A percentile compares a stretch with the other conserved stretches of the same genome.
Conservation (phyloP, 768 basidiomycete genomes). For the Collybia sordida region DNA sequence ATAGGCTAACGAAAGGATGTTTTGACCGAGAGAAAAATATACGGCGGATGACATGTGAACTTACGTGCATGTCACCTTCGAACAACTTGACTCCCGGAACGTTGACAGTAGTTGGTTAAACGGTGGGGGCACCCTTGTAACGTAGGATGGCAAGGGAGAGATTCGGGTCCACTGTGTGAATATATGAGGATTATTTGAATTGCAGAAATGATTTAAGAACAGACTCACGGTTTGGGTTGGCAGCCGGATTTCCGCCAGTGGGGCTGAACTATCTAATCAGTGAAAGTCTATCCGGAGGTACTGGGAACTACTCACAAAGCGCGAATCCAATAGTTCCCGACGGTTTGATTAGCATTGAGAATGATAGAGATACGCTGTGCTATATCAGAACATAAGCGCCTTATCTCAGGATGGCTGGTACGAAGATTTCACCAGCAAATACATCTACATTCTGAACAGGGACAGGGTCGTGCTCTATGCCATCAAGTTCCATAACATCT, state of each 20-base stretch:
- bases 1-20: constrained; percentile 8
- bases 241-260: too few relatives aligned
- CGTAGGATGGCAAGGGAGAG: constrained; percentile 30
- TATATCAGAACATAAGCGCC: too few relatives aligned
- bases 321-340: constrained; percentile 42
- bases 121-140: constrained; percentile 31
- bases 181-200: too few relatives aligned
- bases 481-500: constrained; percentile 34
- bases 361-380: constrained; percentile 43
- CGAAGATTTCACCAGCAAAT: constrained; percentile 21
- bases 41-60: background rate
- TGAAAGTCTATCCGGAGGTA: too few relatives aligned
- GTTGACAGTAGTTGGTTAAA: constrained; percentile 29
- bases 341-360: constrained; percentile 32
- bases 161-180: constrained; percentile 2
- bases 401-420: too few relatives aligned
- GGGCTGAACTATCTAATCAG: too few relatives aligned
- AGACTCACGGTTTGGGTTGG: too few relatives aligned
- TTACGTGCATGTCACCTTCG: constrained; percentile 28
- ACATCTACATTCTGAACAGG: constrained; percentile 37
- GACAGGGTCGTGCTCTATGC: constrained; percentile 29
- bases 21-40: background rate
- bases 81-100: constrained; percentile 19
- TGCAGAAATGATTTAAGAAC: too few relatives aligned
- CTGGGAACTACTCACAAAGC: background rate